Base-by-base conservation (phyloP, 768 basidiomycete species). In the Boletus rubropictus region DNA sequence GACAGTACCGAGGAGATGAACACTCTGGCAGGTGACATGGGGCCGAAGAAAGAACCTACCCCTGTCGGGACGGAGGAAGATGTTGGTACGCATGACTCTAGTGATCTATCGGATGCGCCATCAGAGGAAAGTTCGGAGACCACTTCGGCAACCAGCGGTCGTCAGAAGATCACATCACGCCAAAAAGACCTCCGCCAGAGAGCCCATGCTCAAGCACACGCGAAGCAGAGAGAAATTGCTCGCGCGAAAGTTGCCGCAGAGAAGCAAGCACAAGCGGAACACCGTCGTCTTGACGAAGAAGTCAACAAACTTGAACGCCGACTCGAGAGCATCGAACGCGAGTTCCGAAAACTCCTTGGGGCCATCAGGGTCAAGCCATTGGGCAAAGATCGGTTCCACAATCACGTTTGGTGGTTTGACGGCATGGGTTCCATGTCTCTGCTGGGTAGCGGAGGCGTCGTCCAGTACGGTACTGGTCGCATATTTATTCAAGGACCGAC, bases 361-460 rank as follows among this genome's bases (percentile, higher is more conserved):
- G 81, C 85, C 6, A 78, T 93, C 40, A 78, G 96, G 44, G 84
- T 89, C 18, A 87, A 91, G 59, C 91, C 94, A 2, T 60, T 98
- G 42, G 96, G 96, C 12, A 78, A 79, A 52, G 96, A 99, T 63
- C 78, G 96, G 44, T 99, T 97, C 68, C 87, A 89, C 60, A 95
- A 96, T 63, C 82, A 89, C 27, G 75, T 96, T 49, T 99, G 95
- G 95, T 99, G 95, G 95, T 90, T 97, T 62, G 95, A 99, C 67
- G 95, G 95, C 9, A 79, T 93, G 76, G 95, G 95, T 7, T 82
- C 84, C 5, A 84, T 83, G 39, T 82, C 85, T 37, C 68, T 95
- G 43, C 72, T 91, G 48, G 85, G 83, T 33, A 82, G 80, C 53
- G 88, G 88, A 14, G 88, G 87, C 4, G 78, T 82, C 24, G 78